Percentiles rank a stretch among this genome's conserved stretches.
Evolutionary conservation across 192 early-diverging fungal genomes (phyloP).

Genomic region (Backusella sp.): DNA sequence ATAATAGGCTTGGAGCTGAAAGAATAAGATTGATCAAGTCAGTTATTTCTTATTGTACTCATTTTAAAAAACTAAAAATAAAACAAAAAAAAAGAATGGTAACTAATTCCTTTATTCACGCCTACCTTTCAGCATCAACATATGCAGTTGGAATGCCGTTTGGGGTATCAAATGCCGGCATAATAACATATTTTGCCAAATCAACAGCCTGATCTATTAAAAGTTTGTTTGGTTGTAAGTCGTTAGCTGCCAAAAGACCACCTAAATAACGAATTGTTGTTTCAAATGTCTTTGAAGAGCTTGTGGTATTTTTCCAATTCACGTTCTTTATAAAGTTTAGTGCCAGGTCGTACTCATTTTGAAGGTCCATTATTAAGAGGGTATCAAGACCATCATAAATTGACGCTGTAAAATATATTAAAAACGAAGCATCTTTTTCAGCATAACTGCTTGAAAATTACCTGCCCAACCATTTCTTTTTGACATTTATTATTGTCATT

Average conservation of each 20-base stretch:
- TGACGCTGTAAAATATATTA: conserved; percentile 40
- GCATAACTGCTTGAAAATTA: conserved; percentile 1
- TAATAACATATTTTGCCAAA: conserved; percentile 55
- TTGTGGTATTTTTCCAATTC: conserved; percentile 43
- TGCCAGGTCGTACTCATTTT: conserved; percentile 14
- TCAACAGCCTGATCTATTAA: conserved; percentile 68
- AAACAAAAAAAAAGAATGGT: not conserved
- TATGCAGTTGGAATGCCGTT: conserved; percentile 60
- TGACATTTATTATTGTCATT: not conserved
- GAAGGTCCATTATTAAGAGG: conserved; percentile 77
- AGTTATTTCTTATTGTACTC: not conserved
- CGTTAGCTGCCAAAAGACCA: conserved; percentile 80
- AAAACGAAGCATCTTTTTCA: not conserved
- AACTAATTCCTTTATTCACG: not conserved
- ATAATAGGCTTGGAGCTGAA: conserved; percentile 18
- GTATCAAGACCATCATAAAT: conserved; percentile 89
- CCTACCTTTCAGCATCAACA: conserved; percentile 47
- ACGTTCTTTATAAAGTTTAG: conserved; percentile 28
- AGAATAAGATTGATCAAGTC: not conserved
- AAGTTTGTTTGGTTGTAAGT: conserved; percentile 67
- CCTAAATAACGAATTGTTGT: conserved; percentile 79
- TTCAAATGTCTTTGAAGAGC: conserved; percentile 71
- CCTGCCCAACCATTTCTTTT: conserved; percentile 52
- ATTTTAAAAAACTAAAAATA: not conserved
- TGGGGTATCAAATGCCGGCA: conserved; percentile 69